Base-by-base conservation (phyloP, 2,329 filamentous ascomycete species). In the Drechmeria coniospora region DNA sequence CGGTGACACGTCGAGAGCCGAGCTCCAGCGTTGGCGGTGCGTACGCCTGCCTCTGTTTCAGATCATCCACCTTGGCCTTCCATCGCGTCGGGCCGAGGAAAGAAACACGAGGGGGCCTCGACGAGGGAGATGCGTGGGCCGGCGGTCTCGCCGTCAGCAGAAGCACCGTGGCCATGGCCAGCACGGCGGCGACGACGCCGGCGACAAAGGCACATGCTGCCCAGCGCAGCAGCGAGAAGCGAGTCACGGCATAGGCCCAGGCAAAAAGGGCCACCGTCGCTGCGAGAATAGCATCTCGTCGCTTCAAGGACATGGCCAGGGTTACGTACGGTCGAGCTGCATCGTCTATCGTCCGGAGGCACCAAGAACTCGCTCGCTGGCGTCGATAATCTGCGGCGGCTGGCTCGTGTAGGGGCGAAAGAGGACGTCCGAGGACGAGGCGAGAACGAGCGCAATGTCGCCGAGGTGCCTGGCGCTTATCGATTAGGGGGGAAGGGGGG, bases 191-290 rank as follows among this genome's bases (percentile, higher is more conserved):
- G 36, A 77, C 41, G 37, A 66, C 58, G 38, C 90, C 87, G 38
- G 68, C 56, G 39, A 79, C 59, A 50, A 95, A 83, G 42, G 86
- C 82, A 54, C 92, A 80, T 43, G 79, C 81, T 23, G 81, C 65
- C 67, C 80, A 92, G 51, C 83, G 82, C 39, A 95, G 61, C 33
- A 74, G 59, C 17, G 87, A 84, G 43, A 84, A 63, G 75, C 79
- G 92, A 58, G 79, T 75, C 40, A 82, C 76, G 34, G 78, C 68
- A 51, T 86, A 77, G 36, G 81, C 80, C 87, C 87, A 95, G 49
- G 82, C 77, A 50, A 94, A 62, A 54, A 93, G 82, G 51, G 64
- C 68, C 52, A 66, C 73, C 50, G 78, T 52, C 51, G 65, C 68
- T 51, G 74, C 73, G 54, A 79, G 53, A 50, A 72, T 64, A 53